These are phyloP conservation scores for Aegilops speltoides DNA, from an alignment of 176 grass and related monocot species.

Conservation along the genomic window DNA sequence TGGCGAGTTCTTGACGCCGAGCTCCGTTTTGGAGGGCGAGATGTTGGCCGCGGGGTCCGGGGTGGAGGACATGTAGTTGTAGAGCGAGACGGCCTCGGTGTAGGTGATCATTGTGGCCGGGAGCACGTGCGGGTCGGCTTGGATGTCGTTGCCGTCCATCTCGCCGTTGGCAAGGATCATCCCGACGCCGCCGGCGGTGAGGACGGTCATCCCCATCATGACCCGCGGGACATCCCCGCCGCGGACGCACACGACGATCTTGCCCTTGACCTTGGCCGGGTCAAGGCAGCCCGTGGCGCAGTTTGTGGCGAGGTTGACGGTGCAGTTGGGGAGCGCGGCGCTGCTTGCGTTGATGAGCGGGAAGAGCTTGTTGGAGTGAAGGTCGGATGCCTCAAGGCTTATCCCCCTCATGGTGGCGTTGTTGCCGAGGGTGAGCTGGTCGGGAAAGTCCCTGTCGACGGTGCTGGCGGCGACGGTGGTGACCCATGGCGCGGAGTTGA, in stretches of 20 bases:
- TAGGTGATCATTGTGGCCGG: slow-evolving; percentile 71
- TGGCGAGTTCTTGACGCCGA: slow-evolving; percentile 62
- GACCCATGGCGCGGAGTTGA: slow-evolving; percentile 72
- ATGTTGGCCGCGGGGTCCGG: slow-evolving; percentile 48
- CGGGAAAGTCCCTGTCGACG: slow-evolving; percentile 64
- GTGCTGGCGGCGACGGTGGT: slow-evolving; percentile 79
- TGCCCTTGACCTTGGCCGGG: slow-evolving; percentile 45
- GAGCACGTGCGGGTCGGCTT: slow-evolving; percentile 61
- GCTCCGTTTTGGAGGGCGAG: slow-evolving; percentile 50
- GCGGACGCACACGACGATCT: slow-evolving; percentile 61
- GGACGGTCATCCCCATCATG: slow-evolving; percentile 39
- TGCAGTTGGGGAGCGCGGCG: background rate
- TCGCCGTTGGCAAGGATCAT: slow-evolving; percentile 60
- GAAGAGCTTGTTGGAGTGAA: slow-evolving; percentile 20
- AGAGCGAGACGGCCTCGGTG: slow-evolving; percentile 31
- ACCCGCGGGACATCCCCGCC: background rate
- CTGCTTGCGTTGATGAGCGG: slow-evolving; percentile 34
- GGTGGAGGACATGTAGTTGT: slow-evolving; percentile 46
- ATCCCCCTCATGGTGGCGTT: slow-evolving; percentile 28
- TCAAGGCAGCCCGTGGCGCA: slow-evolving; percentile 54
- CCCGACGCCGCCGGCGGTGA: slow-evolving; percentile 44
- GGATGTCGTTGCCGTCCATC: slow-evolving; percentile 20
- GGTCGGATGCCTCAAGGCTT: slow-evolving; percentile 32
- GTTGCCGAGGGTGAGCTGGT: slow-evolving; percentile 59
- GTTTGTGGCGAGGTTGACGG: background rate